These are phyloP conservation scores for Teratosphaeria viscida DNA, from an alignment of 2,329 filamentous ascomycete genomes.

Conservation along the genomic window DNA sequence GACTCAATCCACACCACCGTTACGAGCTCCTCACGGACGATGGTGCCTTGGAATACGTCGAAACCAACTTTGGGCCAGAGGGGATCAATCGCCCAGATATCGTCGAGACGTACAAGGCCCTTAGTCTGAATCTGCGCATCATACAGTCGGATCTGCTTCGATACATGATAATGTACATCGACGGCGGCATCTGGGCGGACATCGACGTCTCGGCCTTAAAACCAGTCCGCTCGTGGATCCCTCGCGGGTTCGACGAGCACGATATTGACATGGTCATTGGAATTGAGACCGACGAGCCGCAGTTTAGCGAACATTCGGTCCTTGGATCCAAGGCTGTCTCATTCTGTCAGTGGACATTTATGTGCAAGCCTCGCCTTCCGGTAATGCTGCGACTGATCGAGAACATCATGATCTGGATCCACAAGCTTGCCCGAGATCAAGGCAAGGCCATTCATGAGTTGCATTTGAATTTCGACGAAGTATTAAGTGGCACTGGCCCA, in stretches of 20 bases:
- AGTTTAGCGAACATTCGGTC: constrained; percentile 53
- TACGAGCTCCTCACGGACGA: constrained; percentile 61
- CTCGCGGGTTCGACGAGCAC: constrained; percentile 49
- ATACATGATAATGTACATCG: constrained; percentile 58
- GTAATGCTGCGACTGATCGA: constrained; percentile 60
- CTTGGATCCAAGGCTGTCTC: constrained; percentile 58
- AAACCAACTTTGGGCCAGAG: constrained; percentile 54
- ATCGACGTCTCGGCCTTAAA: constrained; percentile 49
- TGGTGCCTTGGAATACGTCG: constrained; percentile 57
- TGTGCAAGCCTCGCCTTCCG: constrained; percentile 56
- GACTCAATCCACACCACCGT: constrained; percentile 54
- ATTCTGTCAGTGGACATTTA: constrained; percentile 68
- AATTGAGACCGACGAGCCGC: constrained; percentile 60
- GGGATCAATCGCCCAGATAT: constrained; percentile 59
- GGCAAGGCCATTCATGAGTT: constrained; percentile 49
- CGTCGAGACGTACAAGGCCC: constrained; percentile 47
- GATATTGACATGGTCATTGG: constrained; percentile 63
- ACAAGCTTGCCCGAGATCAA: constrained; percentile 49
- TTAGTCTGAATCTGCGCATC: constrained; percentile 50
- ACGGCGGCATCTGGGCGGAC: constrained; percentile 53
- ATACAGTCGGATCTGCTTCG: constrained; percentile 57
- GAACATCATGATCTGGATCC: constrained; percentile 57
- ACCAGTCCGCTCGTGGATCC: constrained; percentile 48
- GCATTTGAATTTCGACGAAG: constrained; percentile 59
- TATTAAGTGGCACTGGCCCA: constrained; percentile 60